Base-by-base conservation (phyloP, 2,329 filamentous ascomycete species). In the Colletotrichum caudatum region DNA sequence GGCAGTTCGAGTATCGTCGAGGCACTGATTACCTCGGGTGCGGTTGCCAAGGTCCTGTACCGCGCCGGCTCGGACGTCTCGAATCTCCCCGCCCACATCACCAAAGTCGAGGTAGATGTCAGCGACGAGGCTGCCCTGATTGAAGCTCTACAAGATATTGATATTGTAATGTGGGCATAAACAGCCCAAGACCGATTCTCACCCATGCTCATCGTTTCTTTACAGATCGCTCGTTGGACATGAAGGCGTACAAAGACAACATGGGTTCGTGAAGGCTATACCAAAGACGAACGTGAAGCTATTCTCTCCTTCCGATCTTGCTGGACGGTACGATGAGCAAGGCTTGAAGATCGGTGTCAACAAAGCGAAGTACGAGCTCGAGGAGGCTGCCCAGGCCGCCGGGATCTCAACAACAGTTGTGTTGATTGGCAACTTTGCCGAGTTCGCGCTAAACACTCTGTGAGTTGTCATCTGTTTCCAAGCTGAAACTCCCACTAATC, bases 281-380 rank as follows among this genome's bases (percentile, higher is more conserved):
- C 76, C 78, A 0, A 73, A 76, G 29, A 73, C 77, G 1, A 73
- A 74, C 3, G 77, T 79, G 7, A 76, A 77, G 58, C 57, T 79
- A 0, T 79, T 79, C 56, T 75, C 78, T 35, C 77, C 76, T 2
- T 80, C 77, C 0, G 74, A 79, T 18, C 69, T 79, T 26, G 76
- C 72, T 11, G 66, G 75, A 29, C 75, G 73, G 9, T 74, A 69
- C 18, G 76, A 77, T 20, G 74, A 77, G 59, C 71, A 77, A 54
- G 77, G 75, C 1, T 51, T 77, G 3, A 73, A 61, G 3, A 70
- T 78, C 11, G 8, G 8, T 14, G 65, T 75, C 6, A 76, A 76
- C 58, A 75, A 74, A 58, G 60, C 66, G 3, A 79, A 79, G 58
- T 29, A 71, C 3, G 76, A 77, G 5, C 67, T 79, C 3, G 75